Evolutionary conservation across 192 early-diverging fungal genomes (phyloP).

Genomic region (Umbelopsis sp.): DNA sequence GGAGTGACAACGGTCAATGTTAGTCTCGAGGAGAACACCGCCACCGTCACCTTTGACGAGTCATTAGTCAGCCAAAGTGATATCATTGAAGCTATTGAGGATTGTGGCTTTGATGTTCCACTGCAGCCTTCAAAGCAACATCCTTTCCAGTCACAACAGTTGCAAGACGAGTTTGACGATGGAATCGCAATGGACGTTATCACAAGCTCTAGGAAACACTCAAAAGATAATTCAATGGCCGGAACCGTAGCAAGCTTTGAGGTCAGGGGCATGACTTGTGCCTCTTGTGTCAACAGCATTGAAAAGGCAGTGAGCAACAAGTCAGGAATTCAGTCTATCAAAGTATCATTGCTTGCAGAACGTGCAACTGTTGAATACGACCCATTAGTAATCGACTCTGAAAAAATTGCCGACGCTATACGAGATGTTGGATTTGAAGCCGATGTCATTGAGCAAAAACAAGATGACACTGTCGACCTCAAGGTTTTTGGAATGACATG

Average conservation of each 20-base stretch:
- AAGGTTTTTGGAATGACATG: conserved; percentile 83
- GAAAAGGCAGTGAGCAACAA: conserved; percentile 63
- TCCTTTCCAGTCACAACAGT: background rate
- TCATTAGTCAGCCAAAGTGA: background rate
- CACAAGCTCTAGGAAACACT: background rate
- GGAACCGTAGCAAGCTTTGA: conserved; percentile 45
- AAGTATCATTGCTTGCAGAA: conserved; percentile 86
- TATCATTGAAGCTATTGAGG: conserved; percentile 60
- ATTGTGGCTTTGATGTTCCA: conserved; percentile 68
- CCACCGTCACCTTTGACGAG: conserved; percentile 26
- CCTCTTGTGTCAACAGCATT: conserved; percentile 85
- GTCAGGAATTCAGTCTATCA: conserved; percentile 68
- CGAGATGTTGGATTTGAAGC: conserved; percentile 82
- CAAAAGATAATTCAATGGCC: background rate
- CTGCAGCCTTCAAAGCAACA: conserved; percentile 7
- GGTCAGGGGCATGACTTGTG: conserved; percentile 96
- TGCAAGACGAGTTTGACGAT: conserved; percentile 32
- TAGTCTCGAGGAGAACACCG: conserved; percentile 27
- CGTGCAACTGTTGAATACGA: conserved; percentile 77
- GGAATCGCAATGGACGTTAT: background rate
- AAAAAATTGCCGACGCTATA: conserved; percentile 66
- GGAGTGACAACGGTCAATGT: conserved; percentile 19
- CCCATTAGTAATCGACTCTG: conserved; percentile 45
- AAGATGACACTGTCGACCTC: conserved; percentile 12
- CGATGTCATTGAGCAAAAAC: conserved; percentile 13